Base-by-base conservation (phyloP, 2,329 filamentous ascomycete genomes). In the Fusarium nematophilum region DNA sequence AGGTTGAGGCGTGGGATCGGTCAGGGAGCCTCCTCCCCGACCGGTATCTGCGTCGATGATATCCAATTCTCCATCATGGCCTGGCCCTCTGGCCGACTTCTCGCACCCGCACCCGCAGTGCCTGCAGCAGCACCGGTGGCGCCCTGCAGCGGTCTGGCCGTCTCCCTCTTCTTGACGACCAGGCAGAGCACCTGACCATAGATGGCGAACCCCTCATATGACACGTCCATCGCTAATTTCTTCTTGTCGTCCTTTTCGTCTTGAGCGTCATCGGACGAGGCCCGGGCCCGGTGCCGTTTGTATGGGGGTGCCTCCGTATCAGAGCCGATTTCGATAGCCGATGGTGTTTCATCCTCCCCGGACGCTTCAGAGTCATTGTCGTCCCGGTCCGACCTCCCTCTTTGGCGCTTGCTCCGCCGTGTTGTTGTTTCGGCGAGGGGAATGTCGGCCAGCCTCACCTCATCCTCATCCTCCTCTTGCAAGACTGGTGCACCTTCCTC, bases 161-260 rank as follows among this genome's bases (percentile, higher is more conserved):
- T 83, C 62, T 88, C 89, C 58, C 90, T 88, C 72, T 90, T 91
- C 75, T 87, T 89, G 70, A 99, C 89, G 8, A 99, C 90, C 54
- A 99, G 82, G 75, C 93, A 98, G 21, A 99, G 81, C 39, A 97
- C 92, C 66, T 92, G 90, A 9, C 95, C 93, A 77, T 97, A 96
- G 71, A 99, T 97, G 68, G 90, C 91, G 77, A 98, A 98, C 8
- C 95, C 94, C 70, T 98, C 93, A 76, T 98, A 99, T 11, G 88
- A 89, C 21, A 94, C 95, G 59, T 90, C 89, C 79, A 97, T 86
- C 15, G 85, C 86, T 67, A 96, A 78, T 75, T 97, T 98, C 80
- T 99, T 97, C 78, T 97, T 96, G 70, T 96, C 90, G 53, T 90
- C 87, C 9, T 74, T 73, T 14, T 72, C 72, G 14, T 71, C 76